Base-by-base conservation (phyloP, 2,329 filamentous ascomycete species). In the Akanthomyces muscarius region DNA sequence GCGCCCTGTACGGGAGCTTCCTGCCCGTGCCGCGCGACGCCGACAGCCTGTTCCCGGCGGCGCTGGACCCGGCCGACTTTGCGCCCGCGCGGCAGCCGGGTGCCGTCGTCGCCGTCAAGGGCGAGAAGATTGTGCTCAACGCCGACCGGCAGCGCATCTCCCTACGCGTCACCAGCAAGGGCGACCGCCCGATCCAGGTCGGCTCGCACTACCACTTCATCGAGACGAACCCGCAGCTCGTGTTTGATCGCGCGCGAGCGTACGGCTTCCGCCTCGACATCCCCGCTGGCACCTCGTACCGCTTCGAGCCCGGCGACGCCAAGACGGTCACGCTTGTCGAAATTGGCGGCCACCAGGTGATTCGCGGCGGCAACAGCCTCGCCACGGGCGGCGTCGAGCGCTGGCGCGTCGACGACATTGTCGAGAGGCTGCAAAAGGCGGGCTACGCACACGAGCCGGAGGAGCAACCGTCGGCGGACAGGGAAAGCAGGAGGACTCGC, bases 121-220 rank as follows among this genome's bases (percentile, higher is more conserved):
- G 81, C 38, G 83, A 80, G 54, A 83, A 80, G 58, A 84, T 97
- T 61, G 77, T 78, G 57, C 76, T 98, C 69, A 97, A 92, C 73
- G 82, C 88, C 69, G 89, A 88, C 45, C 83, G 92, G 60, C 87
- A 85, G 76, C 84, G 93, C 65, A 88, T 93, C 66, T 83, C 78
- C 64, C 78, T 98, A 45, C 86, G 81, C 94, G 91, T 98, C 47
- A 92, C 88, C 66, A 97, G 91, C 75, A 90, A 85, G 69, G 94
- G 94, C 7, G 94, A 98, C 75, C 82, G 94, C 38, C 94, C 94
- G 1, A 89, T 97, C 65, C 93, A 62, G 52, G 60, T 63, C 33
- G 94, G 94, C 38, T 96, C 92, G 38, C 94, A 98, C 77, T 98
- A 97, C 75, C 94, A 97, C 77, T 96, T 98, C 74, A 86, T 96